Conservation (phyloP, 106 monocot genomes). For the Dendrobium officinale region DNA sequence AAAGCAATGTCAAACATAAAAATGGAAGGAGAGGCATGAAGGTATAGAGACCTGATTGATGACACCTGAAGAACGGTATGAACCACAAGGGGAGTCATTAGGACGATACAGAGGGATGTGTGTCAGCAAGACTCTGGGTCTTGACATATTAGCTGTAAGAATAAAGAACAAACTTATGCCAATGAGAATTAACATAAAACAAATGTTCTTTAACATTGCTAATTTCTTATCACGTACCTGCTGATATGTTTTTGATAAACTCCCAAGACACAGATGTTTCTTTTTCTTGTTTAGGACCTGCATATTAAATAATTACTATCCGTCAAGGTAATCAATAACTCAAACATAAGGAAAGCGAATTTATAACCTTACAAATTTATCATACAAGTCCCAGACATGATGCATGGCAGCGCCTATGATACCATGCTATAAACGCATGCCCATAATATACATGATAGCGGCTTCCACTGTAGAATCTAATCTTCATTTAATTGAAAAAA, state of each 20-base stretch:
- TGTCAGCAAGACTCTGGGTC: constrained; percentile 75
- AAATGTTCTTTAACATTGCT: neutral
- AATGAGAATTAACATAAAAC: neutral
- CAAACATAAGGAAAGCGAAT: neutral
- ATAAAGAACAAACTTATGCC: neutral
- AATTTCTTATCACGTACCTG: constrained; percentile 26
- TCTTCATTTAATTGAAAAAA: neutral
- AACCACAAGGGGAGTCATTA: constrained; percentile 78
- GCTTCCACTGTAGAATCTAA: neutral
- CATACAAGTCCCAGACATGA: neutral
- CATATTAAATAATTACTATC: constrained; percentile 11
- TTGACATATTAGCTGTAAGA: constrained; percentile 27
- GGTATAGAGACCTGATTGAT: constrained; percentile 74
- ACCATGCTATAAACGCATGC: neutral
- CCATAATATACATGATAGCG: neutral
- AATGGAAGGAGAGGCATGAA: neutral
- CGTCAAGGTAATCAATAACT: constrained; percentile 3
- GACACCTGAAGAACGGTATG: constrained; percentile 54
- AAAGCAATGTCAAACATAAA: neutral
- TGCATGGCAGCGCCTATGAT: neutral
- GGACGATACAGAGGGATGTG: constrained; percentile 89
- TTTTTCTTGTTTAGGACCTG: constrained; percentile 57
- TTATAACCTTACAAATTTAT: neutral
- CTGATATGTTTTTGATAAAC: constrained; percentile 61
- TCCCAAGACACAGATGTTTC: constrained; percentile 71